Base-by-base conservation (phyloP, 306 rosid species). In the Quercus wislizeni region DNA sequence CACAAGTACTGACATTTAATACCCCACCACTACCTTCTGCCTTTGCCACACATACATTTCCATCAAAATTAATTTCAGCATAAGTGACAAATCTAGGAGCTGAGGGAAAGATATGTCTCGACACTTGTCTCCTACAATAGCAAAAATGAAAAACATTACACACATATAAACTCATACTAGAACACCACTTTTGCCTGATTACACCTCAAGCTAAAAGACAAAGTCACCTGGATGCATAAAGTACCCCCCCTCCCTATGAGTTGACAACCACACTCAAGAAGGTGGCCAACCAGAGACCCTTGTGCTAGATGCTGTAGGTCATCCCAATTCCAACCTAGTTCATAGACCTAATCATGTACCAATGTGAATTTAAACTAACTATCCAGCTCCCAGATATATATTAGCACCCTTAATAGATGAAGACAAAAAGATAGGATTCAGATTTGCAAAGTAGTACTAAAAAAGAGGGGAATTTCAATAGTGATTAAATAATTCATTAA, bases 271-370 rank as follows among this genome's bases (percentile, higher is more conserved):
- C 99, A 95, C 83, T 95, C 99, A 79, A 95, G 86, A 85, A 95
- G 99, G 88, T 95, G 97, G 54, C 99, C 99, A n/a, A 96, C 99
- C 35, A 95, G 77, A 68, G 91, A 77, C 82, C 99, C 99, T 79
- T 95, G 98, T 63, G 99, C 91, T 80, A 95, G 87, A 75, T 19
- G 86, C 73, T 85, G 83, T 12, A 85, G 74, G 79, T 86, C 90
- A 72, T 95, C 90, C 99, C 98, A 95, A 81, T 92, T 89, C 99
- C 99, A 95, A 74, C 99, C 99, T 6, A 92, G 91, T 83, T 95
- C 99, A 76, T 90, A 92, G 73, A 95, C 93, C 99, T 95, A 75
- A 76, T 69, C 61, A 84, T 76, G 59, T 52, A 84, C 62, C 78
- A 77, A 72, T 49, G 68, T 71, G 15, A 82, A 61, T 79, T 79